Evolutionary conservation across 2,329 filamentous ascomycete species (phyloP), one percentile per base, ranked within the genome.

Genomic region (Purpureocillium takamizusanense): DNA sequence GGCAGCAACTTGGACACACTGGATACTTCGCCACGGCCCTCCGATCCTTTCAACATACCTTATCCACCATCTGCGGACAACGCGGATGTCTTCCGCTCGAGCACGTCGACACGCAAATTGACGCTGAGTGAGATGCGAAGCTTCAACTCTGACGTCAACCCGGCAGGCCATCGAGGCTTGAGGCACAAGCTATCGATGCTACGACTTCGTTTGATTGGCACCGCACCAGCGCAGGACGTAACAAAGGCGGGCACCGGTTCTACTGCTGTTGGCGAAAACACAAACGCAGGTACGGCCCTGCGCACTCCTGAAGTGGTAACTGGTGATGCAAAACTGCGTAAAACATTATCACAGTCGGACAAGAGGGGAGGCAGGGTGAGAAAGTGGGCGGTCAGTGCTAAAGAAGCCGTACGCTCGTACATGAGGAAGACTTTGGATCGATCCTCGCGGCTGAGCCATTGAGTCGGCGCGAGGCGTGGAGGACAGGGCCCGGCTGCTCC

Each of bases 1-100:
- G 39, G 23, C 34, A 4, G 36, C 39, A 27, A 39, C 23, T 13
- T 21, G 40, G 31, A 41, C 39, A 31, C 29, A 11, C 31, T 25
- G n/a, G 39, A 46, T 13, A 40, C 36, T 28, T 52, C 50, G 2
- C 42, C 45, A 7, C 47, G 47, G 29, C 35, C 47, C 16, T 59
- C 58, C 11, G 55, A 62, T 18, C 59, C 58, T 31, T 61, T 62
- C 38, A 57, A 59, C 32, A 56, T 63, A 37, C 40, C 51, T 11
- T 59, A 57, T 39, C 57, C 57, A 7, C 48, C 49, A 4, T 51
- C 53, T 2, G 40, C 44, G 10, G 40, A 39, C 5, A 35, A 39
- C 34, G 42, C 32, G 4, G 41, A 47, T 31, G 41, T 36, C 8
- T 39, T 41, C 14, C 33, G 36, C 11, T 41, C 42, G 17, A 42